Base-by-base conservation (phyloP, 2,329 filamentous ascomycete species). In the Xylariales sp. region DNA sequence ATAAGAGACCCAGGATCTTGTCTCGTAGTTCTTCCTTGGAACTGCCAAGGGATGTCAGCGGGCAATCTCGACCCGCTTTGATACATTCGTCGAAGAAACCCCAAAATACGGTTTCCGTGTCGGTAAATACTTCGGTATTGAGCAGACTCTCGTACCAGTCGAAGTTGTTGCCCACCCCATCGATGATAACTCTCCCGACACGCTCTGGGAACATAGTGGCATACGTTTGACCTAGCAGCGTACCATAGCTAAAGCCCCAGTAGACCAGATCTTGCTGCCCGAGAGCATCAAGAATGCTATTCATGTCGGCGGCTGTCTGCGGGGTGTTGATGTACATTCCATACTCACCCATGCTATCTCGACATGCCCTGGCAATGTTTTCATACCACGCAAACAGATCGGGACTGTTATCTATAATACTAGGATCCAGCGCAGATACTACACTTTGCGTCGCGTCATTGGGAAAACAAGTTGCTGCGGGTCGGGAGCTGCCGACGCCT, bases 261-360 rank as follows among this genome's bases (percentile, higher is more conserved):
- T 39, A 39, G 6, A 74, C 51, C 66, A 74, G 72, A 42, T 75
- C 70, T 27, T 63, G 54, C 42, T 66, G 62, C 2, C 62, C 62
- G 6, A 67, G 44, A 1, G 60, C 67, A 34, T 71, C 64, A 1
- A 73, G 52, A 19, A 73, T 71, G 11, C 54, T 63, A 44, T 71
- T 70, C 67, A 74, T 72, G 41, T 74, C 70, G 21, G 69, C 66
- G 2, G 66, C 69, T 3, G 69, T 66, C 17, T 61, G 64, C 2
- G 67, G 65, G 0, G 70, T 73, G 13, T 62, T 64, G 15, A 54
- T 52, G 29, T 51, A 52, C 8, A 43, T 41, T 14, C 49, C 48
- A 20, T 47, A 45, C 6, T 33, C 37, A 3, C 37, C 37, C 11
- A 33, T 33, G n/a, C 20, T 33, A n/a, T 39, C 37, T 6, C 13